Evolutionary conservation across 2,329 filamentous ascomycete genomes (phyloP), one percentile per base, ranked within the genome.

Genomic region (Byssoonygena ceratinophila): DNA sequence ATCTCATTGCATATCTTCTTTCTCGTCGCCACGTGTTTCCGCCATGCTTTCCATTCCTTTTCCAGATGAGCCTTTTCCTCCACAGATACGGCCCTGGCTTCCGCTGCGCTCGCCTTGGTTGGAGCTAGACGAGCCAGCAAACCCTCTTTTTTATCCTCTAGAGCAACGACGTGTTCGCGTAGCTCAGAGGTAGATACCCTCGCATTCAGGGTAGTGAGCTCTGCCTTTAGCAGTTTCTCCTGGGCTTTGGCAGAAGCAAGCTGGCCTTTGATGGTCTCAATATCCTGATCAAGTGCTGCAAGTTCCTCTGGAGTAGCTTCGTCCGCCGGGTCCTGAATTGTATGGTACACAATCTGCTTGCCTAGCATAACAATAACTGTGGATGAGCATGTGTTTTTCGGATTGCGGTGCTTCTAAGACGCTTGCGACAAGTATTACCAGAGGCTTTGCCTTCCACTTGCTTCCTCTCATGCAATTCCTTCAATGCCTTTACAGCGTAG

Each of bases 291-390:
- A 58, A 81, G 71, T 14, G 67, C 65, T 37, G 71, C 66, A 39
- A 81, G 70, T 43, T 74, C 65, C 52, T 76, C 73, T 6, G 75
- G 68, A 1, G 72, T 71, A 41, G 67, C 64, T 23, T 73, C 69
- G 37, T 78, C 73, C 12, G 71, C 64, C 34, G 75, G 68, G 52
- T 78, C 71, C 72, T 83, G 67, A 18, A 72, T 53, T 32, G 74
- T 70, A 63, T 83, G 80, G 62, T 82, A 83, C 54, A 83, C 79
- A 36, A 74, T 70, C 59, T 82, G 79, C 65, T 82, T 83, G 18
- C 80, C 79, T 78, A 55, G 27, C n/a, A n/a, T 32, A 9, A 16
- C 4, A 27, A 23, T 14, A 39, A 14, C 12, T 16, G 23, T 2
- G 8, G 11, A 16, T 37, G 23, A 32, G 46, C 16, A 20, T 18